Evolutionary conservation across 2,329 filamentous ascomycete genomes (phyloP).

Genomic region (Dothistroma pini): DNA sequence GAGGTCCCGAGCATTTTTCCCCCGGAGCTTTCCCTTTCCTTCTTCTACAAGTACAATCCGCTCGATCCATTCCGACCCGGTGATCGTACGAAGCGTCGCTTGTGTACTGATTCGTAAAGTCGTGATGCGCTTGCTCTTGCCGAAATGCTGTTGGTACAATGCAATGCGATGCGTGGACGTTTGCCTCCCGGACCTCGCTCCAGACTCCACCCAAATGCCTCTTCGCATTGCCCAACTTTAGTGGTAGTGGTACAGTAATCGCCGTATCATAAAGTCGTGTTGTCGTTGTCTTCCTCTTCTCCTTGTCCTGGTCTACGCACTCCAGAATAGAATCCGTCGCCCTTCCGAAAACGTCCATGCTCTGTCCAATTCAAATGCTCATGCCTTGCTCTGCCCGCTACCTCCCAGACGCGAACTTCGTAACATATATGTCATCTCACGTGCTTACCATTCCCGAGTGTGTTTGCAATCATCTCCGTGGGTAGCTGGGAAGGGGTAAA

Average conservation of each 20-base stretch:
- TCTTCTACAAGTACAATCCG: neutral
- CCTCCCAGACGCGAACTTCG: neutral
- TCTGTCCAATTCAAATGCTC: neutral
- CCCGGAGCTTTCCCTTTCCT: neutral
- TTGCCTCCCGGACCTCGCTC: neutral
- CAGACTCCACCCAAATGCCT: neutral
- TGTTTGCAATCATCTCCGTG: constrained; percentile 5
- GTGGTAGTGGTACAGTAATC: neutral
- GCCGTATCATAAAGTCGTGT: neutral
- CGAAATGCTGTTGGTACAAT: neutral
- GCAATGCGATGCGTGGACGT: constrained; percentile 1
- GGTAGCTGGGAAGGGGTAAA: constrained; percentile 14
- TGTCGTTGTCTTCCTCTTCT: neutral
- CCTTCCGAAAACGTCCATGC: neutral
- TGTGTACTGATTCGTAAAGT: neutral
- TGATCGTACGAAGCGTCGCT: neutral
- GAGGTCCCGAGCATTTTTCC: neutral
- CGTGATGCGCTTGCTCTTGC: neutral
- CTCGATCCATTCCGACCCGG: neutral
- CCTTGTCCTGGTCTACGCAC: neutral
- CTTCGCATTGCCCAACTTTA: neutral
- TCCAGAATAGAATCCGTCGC: neutral
- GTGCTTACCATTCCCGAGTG: neutral
- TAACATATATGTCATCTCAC: neutral
- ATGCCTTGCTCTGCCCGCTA: neutral